Evolutionary conservation across 345 rosid genomes (phyloP).

Genomic region (Balakata baccata): DNA sequence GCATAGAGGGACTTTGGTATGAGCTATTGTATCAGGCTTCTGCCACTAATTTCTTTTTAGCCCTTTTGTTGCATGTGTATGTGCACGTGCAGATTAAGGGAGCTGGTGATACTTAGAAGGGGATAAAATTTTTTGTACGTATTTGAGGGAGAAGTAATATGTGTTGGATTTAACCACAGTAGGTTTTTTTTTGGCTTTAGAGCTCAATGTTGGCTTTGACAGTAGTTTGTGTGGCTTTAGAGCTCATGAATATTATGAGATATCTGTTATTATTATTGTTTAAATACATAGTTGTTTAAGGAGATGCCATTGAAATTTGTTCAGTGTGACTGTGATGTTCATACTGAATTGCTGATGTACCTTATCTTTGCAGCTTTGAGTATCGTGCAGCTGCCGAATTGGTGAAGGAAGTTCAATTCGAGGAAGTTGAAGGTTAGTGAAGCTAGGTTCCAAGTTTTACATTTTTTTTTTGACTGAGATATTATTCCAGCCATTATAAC

Average conservation of each 20-base stretch:
- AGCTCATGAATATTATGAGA: background rate
- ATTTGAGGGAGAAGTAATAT: conserved; percentile 2
- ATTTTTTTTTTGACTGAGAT: background rate
- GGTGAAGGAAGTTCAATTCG: conserved; percentile 76
- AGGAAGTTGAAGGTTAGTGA: conserved; percentile 68
- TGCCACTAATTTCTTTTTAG: background rate
- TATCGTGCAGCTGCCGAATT: conserved; percentile 73
- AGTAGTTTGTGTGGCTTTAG: background rate
- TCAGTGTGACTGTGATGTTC: background rate
- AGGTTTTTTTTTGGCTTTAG: background rate
- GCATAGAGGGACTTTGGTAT: background rate
- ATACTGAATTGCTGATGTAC: background rate
- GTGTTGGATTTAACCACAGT: background rate
- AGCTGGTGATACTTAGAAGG: background rate
- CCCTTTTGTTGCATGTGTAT: background rate
- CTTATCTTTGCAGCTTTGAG: conserved; percentile 55
- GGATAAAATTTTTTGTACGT: background rate
- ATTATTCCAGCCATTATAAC: background rate
- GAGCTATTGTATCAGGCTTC: background rate
- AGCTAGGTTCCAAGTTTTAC: background rate
- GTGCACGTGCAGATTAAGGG: background rate
- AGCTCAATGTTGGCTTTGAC: background rate
- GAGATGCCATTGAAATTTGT: background rate
- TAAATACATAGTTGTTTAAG: background rate
- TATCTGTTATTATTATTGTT: background rate